phyloP scores from a whole-genome alignment of 192 early-diverging fungal genomes.

The Umbelopsis vinacea region DNA sequence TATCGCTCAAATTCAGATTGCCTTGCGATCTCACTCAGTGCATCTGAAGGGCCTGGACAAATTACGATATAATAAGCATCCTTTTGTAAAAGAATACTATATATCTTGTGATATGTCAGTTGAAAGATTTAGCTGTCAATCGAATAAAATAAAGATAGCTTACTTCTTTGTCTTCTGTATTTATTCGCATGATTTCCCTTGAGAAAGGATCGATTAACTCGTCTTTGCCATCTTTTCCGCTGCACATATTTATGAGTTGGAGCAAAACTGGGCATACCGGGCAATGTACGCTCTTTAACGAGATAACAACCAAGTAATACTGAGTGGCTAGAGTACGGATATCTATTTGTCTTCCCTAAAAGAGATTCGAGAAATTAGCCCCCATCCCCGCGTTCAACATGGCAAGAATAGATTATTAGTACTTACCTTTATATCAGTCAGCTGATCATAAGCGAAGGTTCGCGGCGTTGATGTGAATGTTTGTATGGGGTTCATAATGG shows the following conservation, averaged over 20 bases:
- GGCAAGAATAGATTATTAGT: not conserved
- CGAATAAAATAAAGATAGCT: not conserved
- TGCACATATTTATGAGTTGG: constrained; percentile 38
- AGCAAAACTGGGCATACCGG: constrained; percentile 37
- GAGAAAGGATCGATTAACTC: constrained; percentile 39
- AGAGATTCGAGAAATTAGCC: not conserved
- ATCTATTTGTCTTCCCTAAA: constrained; percentile 33
- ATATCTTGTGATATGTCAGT: not conserved
- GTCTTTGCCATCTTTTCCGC: constrained; percentile 20
- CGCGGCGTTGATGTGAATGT: constrained; percentile 37
- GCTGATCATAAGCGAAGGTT: constrained; percentile 24
- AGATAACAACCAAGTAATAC: constrained; percentile 39
- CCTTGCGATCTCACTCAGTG: constrained; percentile 26
- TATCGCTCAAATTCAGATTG: constrained; percentile 30
- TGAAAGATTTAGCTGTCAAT: not conserved
- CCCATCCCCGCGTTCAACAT: not conserved
- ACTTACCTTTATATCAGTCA: constrained; percentile 35
- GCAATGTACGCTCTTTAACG: constrained; percentile 30
- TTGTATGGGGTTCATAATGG: constrained; percentile 30
- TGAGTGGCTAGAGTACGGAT: constrained; percentile 25
- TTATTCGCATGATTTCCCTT: constrained; percentile 19
- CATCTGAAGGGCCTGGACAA: constrained; percentile 34
- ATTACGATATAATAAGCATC: constrained; percentile 44
- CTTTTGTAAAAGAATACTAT: constrained; percentile 27
- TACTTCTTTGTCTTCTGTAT: constrained; percentile 33